Evolutionary conservation across 2,329 filamentous ascomycete species (phyloP), one percentile per base, ranked within the genome.

Genomic region (Akanthomyces muscarius): DNA sequence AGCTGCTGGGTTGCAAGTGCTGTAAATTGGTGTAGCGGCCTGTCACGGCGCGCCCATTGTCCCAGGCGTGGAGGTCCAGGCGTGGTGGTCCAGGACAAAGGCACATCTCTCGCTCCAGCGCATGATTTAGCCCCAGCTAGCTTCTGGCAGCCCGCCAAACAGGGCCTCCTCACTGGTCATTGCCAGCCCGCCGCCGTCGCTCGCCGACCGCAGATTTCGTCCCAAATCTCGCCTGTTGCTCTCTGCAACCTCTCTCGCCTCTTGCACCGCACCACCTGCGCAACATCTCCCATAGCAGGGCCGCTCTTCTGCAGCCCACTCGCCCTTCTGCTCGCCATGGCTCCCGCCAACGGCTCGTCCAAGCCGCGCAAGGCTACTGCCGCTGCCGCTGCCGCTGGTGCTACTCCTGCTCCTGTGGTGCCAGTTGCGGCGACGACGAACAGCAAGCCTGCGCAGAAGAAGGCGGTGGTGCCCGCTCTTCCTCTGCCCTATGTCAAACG

Each of bases 401-500:
- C 48, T 47, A 4, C 58, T 41, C 36, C 62, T 47, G 52, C 53
- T 54, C 44, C 23, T 10, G 50, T 30, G 21, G 33, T 38, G 11
- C 48, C 66, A 56, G 69, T 16, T 59, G 28, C 52, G 30, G 36
- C 59, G 38, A 41, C 56, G 50, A 55, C 23, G 14, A 52, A 38
- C 33, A 36, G 33, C 70, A 72, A 60, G 69, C 66, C 63, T 65
- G 70, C 63, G 53, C 59, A 61, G 52, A 64, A 58, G 59, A 75
- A 74, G 66, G 70, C 73, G 54, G 70, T 78, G 47, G 69, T 74
- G 63, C 76, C 76, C 64, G 76, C 72, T 62, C 72, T 78, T 52
- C 76, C 76, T 55, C 66, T 78, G 65, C 74, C 74, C 21, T 71
- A 76, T 65, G 70, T 74, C 57, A 78, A 76, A 67, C 75, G 75